phyloP scores from a whole-genome alignment of 441 rosid genomes.

The Euphorbia neoarborescens region DNA sequence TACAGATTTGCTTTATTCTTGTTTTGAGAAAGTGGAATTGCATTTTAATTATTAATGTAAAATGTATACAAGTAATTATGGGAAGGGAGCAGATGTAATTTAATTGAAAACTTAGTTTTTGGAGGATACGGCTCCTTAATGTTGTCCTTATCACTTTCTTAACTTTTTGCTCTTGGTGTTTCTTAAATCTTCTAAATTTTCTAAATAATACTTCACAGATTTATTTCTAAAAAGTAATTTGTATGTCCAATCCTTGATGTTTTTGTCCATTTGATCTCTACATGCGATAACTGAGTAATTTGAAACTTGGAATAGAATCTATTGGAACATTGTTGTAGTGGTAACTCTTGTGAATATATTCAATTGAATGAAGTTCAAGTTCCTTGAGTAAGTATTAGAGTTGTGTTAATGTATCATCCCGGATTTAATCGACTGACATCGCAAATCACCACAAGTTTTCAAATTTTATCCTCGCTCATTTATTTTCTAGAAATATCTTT shows the following conservation, averaged over 20 bases:
- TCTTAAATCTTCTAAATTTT: background rate
- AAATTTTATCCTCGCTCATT: too few species aligned
- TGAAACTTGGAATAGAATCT: background rate
- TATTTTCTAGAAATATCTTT: too few species aligned
- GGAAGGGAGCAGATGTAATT: background rate
- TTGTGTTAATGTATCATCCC: too few species aligned
- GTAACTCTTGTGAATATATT: background rate
- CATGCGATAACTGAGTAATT: background rate
- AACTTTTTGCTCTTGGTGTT: background rate
- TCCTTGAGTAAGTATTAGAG: too few species aligned
- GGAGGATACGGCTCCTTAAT: slow-evolving; percentile 6
- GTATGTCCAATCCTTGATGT: background rate
- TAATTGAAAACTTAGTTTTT: background rate
- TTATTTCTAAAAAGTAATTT: background rate
- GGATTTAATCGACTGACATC: too few species aligned
- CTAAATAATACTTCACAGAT: background rate
- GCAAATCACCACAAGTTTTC: too few species aligned
- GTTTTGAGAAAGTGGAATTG: too few species aligned
- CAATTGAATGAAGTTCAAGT: too few species aligned
- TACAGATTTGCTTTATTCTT: too few species aligned
- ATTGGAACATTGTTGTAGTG: background rate
- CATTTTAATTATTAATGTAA: too few species aligned
- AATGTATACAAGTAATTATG: too few species aligned
- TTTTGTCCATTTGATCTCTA: background rate
- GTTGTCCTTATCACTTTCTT: slow-evolving; percentile 1